These are phyloP conservation scores for Termitomyces heimii DNA, from an alignment of 768 basidiomycete species.

Conservation along the genomic window DNA sequence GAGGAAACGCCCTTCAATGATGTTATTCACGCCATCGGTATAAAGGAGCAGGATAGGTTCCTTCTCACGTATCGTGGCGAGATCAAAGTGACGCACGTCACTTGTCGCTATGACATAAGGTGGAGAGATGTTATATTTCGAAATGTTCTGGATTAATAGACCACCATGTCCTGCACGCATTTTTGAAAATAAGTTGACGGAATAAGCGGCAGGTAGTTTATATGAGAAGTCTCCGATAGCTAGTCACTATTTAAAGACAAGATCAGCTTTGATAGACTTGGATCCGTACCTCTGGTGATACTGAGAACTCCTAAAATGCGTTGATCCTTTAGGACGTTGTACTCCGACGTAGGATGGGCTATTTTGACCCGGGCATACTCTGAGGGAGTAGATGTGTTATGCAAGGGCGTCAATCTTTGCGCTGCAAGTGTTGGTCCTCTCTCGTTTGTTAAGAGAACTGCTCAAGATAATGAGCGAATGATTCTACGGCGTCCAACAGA, in stretches of 20 bases:
- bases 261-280: too few relatives aligned
- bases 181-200: conserved; percentile 5
- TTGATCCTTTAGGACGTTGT: conserved; percentile 6
- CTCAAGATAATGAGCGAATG: not conserved
- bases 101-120: conserved; percentile 10
- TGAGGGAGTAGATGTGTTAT: conserved; percentile 8
- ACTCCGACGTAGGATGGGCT: conserved; percentile 8
- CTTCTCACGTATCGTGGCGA: not conserved
- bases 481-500: not conserved
- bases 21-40: conserved; percentile 12
- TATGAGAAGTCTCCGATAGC: conserved; percentile 13
- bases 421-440: not conserved
- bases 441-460: conserved; percentile 3
- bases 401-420: conserved; percentile 3
- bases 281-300: conserved; percentile 8
- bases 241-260: not conserved
- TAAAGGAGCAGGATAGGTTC: conserved; percentile 7
- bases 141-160: not conserved
- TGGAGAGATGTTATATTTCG: conserved; percentile 6
- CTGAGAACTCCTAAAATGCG: conserved; percentile 7
- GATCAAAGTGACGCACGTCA: conserved; percentile 9
- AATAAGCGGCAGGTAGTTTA: conserved; percentile 7
- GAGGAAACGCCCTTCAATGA: conserved; percentile 10
- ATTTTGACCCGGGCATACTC: conserved; percentile 11
- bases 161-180: conserved; percentile 1